Evolutionary conservation across 345 rosid genomes (phyloP).

Genomic region (Camelina sativa): DNA sequence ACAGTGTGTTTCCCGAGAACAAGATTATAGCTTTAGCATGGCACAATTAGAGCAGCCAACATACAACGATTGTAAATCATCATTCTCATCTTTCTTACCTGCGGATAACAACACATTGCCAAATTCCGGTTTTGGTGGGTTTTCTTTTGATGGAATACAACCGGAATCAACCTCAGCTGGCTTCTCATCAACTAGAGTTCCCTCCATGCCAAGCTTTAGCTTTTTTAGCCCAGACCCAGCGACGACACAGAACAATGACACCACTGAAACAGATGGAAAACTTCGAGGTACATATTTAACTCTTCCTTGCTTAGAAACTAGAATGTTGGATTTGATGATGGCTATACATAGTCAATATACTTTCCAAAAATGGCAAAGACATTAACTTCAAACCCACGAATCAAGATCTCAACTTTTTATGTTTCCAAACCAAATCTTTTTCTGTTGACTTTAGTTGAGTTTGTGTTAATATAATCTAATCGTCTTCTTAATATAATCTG

Average conservation of each 20-base stretch:
- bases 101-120: conserved; percentile 40
- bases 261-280: conserved; percentile 35
- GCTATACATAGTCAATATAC: background rate
- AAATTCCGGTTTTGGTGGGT: conserved; percentile 45
- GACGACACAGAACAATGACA: conserved; percentile 35
- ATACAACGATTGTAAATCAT: conserved; percentile 51
- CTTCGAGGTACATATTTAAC: conserved; percentile 48
- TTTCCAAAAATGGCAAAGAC: conserved; percentile 11
- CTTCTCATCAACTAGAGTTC: conserved; percentile 47
- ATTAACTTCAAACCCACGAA: background rate
- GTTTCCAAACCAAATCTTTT: background rate
- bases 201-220: conserved; percentile 73
- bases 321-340: conserved; percentile 12
- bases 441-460: background rate
- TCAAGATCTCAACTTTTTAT: conserved; percentile 19
- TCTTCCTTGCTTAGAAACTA: conserved; percentile 16
- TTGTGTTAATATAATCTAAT: background rate
- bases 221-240: conserved; percentile 58
- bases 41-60: conserved; percentile 46
- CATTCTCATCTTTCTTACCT: conserved; percentile 60
- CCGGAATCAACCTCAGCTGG: conserved; percentile 47
- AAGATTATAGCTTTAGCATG: conserved; percentile 67
- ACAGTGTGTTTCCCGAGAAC: conserved; percentile 45
- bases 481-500: background rate
- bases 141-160: conserved; percentile 59